A percentile compares a stretch with the other conserved stretches of the same genome.
Evolutionary conservation across 2,329 filamentous ascomycete genomes (phyloP).

Genomic region (Purpureocillium takamizusanense): DNA sequence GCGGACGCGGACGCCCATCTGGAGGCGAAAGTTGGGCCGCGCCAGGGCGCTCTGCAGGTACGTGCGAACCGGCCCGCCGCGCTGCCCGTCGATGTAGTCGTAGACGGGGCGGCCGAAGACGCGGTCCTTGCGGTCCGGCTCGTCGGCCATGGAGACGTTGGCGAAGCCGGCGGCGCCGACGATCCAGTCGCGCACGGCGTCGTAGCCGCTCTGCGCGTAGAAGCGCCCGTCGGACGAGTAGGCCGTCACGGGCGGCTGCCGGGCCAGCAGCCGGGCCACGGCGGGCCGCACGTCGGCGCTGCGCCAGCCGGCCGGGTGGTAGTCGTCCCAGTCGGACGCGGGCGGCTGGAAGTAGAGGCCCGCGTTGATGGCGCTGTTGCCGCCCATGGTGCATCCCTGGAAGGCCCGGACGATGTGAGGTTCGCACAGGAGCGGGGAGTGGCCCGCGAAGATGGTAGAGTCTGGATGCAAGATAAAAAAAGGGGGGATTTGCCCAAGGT

Average conservation of each 20-base stretch:
- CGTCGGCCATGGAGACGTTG: constrained; percentile 36
- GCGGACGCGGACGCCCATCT: constrained; percentile 32
- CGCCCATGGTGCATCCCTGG: constrained; percentile 41
- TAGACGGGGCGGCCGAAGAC: constrained; percentile 40
- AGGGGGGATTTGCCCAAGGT: no score
- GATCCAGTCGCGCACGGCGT: constrained; percentile 38
- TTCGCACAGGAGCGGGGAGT: constrained; percentile 30
- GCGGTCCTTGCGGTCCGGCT: constrained; percentile 32
- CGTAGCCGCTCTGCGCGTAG: constrained; percentile 38
- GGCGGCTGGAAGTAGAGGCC: constrained; percentile 45
- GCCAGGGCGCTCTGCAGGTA: constrained; percentile 38
- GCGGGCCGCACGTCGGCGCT: constrained; percentile 36
- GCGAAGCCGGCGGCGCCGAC: constrained; percentile 37
- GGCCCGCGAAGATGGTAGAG: constrained; percentile 37
- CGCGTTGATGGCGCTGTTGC: constrained; percentile 44
- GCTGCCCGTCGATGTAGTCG: constrained; percentile 38
- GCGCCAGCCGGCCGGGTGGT: constrained; percentile 41
- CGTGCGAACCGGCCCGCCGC: constrained; percentile 37
- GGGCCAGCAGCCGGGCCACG: constrained; percentile 31
- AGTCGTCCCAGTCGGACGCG: constrained; percentile 40
- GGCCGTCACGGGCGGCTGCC: constrained; percentile 31
- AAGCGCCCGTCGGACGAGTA: constrained; percentile 34
- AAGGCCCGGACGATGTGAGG: constrained; percentile 28
- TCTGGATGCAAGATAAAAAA: constrained; percentile 14
- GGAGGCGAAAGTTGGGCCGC: constrained; percentile 32